Evolutionary conservation across 805 yeast species (phyloP).

Genomic region (Brettanomyces custersianus): DNA sequence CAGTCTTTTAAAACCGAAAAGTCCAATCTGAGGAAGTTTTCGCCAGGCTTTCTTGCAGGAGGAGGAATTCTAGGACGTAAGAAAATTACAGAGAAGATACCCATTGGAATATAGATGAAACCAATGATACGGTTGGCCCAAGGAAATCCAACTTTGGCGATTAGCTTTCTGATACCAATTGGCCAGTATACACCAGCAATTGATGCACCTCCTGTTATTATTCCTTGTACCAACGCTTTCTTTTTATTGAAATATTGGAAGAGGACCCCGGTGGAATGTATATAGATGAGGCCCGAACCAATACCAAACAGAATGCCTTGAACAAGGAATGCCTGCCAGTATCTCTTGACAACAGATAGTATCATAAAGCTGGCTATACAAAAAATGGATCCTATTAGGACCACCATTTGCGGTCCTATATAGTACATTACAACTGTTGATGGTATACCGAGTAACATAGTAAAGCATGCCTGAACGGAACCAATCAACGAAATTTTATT

Average conservation of each 20-base stretch:
- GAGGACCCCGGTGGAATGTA: constrained; percentile 49
- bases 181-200: constrained; percentile 43
- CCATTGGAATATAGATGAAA: constrained; percentile 27
- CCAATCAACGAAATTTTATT: constrained; percentile 47
- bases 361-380: constrained; percentile 40
- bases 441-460: constrained; percentile 40
- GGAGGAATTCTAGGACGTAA: constrained; percentile 24
- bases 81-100: constrained; percentile 10
- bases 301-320: constrained; percentile 60
- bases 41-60: constrained; percentile 27
- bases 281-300: constrained; percentile 46
- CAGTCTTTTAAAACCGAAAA: constrained; percentile 32
- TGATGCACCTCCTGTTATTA: constrained; percentile 41
- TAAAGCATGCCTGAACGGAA: constrained; percentile 37
- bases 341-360: constrained; percentile 43
- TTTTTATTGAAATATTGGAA: constrained; percentile 61
- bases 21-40: constrained; percentile 24
- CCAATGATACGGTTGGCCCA: constrained; percentile 46
- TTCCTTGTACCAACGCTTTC: constrained; percentile 42
- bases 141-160: constrained; percentile 28
- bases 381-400: constrained; percentile 34
- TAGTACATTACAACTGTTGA: constrained; percentile 33
- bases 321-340: constrained; percentile 63
- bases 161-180: constrained; percentile 36
- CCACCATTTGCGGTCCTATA: constrained; percentile 31